A percentile compares a stretch with the other conserved stretches of the same genome.
phyloP scores from a whole-genome alignment of 495 filamentous ascomycete genomes.

The Aspergillus ellipticus region DNA sequence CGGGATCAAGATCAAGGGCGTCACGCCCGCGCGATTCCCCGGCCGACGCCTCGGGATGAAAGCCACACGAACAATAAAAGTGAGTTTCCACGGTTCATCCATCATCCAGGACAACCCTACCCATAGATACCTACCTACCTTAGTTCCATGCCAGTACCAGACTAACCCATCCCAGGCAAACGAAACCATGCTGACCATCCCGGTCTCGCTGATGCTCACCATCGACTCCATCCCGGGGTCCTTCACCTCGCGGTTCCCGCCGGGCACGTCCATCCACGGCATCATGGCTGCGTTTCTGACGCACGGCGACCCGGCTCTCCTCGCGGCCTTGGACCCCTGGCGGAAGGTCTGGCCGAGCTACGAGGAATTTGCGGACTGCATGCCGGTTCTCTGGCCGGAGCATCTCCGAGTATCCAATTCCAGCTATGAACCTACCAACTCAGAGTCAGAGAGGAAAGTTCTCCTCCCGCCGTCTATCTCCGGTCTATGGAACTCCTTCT shows the following conservation, averaged over 20 bases:
- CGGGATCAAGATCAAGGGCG: constrained; percentile 53
- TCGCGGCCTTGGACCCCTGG: constrained; percentile 48
- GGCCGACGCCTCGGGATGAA: constrained; percentile 67
- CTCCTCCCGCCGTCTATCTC: constrained; percentile 32
- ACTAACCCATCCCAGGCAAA: constrained; percentile 9
- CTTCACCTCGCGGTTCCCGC: constrained; percentile 35
- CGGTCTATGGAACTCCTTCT: constrained; percentile 23
- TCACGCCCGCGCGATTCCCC: constrained; percentile 52
- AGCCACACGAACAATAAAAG: constrained; percentile 57
- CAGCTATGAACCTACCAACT: neutral
- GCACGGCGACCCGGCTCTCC: constrained; percentile 26
- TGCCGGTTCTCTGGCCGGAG: constrained; percentile 64
- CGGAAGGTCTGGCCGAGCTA: constrained; percentile 56
- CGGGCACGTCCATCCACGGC: constrained; percentile 57
- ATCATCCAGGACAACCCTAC: neutral
- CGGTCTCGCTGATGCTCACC: constrained; percentile 57
- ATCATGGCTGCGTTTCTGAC: constrained; percentile 62
- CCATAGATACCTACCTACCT: too few relatives aligned
- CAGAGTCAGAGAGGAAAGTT: neutral
- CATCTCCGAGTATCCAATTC: constrained; percentile 20
- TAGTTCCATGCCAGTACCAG: too few relatives aligned
- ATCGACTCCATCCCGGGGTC: constrained; percentile 51
- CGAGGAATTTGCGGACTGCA: constrained; percentile 48
- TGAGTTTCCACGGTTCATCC: constrained; percentile 21
- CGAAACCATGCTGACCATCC: constrained; percentile 54